Evolutionary conservation across 139 green algal species (phyloP).

Genomic region (Micractinium conductrix): DNA sequence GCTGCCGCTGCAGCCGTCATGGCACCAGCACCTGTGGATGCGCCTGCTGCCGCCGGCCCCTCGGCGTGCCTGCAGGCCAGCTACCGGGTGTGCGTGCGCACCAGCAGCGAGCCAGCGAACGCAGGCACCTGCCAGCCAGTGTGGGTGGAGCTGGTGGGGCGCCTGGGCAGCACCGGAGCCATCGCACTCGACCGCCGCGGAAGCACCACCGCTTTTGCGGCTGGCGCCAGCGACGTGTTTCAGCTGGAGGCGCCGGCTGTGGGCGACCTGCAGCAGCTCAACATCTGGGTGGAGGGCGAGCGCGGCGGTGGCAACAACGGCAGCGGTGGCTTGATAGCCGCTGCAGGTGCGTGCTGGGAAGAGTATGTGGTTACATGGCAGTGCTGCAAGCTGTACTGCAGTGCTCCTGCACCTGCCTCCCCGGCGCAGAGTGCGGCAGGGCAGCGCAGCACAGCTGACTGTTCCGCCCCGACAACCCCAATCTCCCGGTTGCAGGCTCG

Average conservation of each 20-base stretch:
- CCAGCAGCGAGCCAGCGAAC: conserved; percentile 4
- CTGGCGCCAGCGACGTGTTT: conserved; percentile 39
- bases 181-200: neutral
- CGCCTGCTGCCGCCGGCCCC: neutral
- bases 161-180: neutral
- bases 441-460: too few species aligned
- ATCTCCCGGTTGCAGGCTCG: too few species aligned
- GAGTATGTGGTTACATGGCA: too few species aligned
- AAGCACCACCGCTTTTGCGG: neutral
- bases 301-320: too few species aligned
- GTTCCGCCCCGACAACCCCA: too few species aligned
- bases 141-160: conserved; percentile 20
- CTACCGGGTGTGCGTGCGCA: conserved; percentile 23
- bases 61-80: neutral
- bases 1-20: neutral
- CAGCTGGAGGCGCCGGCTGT: conserved; percentile 35
- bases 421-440: too few species aligned
- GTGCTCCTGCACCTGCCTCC: too few species aligned
- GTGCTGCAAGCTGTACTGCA: too few species aligned
- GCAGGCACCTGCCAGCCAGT: conserved; percentile 26
- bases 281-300: conserved; percentile 29
- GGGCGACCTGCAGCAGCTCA: conserved; percentile 42
- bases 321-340: too few species aligned
- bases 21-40: neutral
- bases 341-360: too few species aligned